Conservation (phyloP, 345 rosid species). For the Gossypium raimondii region DNA sequence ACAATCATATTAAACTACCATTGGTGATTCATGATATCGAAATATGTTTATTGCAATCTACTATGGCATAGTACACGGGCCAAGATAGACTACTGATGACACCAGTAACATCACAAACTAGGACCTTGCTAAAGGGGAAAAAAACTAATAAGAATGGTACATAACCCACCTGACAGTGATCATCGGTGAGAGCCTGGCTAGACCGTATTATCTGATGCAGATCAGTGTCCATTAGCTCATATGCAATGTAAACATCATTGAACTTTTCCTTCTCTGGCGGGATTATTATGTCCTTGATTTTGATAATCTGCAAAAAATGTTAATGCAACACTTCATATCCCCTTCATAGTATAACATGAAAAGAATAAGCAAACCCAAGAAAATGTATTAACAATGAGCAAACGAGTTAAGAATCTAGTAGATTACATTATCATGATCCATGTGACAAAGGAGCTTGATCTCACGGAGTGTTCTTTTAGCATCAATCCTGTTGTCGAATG, state of each 20-base stretch:
- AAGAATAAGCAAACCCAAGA: background rate
- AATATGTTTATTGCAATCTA: background rate
- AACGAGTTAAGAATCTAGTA: background rate
- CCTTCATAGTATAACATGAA: slow-evolving; percentile 1
- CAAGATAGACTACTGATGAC: background rate
- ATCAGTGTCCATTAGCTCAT: slow-evolving; percentile 91
- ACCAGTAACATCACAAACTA: background rate
- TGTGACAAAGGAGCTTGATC: slow-evolving; percentile 87
- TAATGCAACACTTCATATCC: background rate
- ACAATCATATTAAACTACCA: background rate
- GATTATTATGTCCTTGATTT: slow-evolving; percentile 74
- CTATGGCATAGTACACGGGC: background rate
- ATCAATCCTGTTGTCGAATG: slow-evolving; percentile 85
- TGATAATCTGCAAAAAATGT: slow-evolving; percentile 47
- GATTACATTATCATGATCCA: slow-evolving; percentile 87
- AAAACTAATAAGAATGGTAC: no score
- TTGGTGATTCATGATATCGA: background rate
- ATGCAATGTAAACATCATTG: slow-evolving; percentile 85
- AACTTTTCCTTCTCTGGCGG: slow-evolving; percentile 68
- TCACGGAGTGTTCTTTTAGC: slow-evolving; percentile 91
- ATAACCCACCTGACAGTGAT: slow-evolving; percentile 74
- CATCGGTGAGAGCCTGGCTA: slow-evolving; percentile 68
- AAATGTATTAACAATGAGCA: background rate
- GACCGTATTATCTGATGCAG: slow-evolving; percentile 83
- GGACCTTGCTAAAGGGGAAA: background rate